These are phyloP conservation scores for Malus sylvestris DNA, from an alignment of 306 rosid genomes.

Conservation along the genomic window DNA sequence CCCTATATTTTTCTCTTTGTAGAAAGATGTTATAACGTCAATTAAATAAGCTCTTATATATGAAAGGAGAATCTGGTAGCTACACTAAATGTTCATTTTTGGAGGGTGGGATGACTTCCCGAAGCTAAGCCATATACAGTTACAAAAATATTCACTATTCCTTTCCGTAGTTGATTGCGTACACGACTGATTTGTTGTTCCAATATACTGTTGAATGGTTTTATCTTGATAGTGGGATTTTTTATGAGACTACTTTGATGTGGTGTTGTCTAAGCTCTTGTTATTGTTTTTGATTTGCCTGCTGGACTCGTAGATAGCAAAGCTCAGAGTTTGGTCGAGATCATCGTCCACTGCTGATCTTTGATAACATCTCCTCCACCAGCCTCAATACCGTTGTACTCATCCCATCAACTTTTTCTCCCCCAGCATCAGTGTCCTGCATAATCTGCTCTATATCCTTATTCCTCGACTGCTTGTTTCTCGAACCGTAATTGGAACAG, in stretches of 20 bases:
- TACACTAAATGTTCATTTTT: constrained; percentile 19
- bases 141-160: background rate
- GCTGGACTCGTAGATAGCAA: too few relatives aligned
- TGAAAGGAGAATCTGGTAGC: constrained; percentile 7
- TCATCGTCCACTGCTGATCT: too few relatives aligned
- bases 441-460: background rate
- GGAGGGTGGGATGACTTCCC: constrained; percentile 18
- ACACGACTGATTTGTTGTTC: background rate
- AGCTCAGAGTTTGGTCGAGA: too few relatives aligned
- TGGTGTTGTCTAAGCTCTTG: background rate
- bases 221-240: background rate
- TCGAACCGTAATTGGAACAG: too few relatives aligned
- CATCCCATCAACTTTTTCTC: too few relatives aligned
- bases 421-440: too few relatives aligned
- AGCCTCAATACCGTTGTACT: too few relatives aligned
- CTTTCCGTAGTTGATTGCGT: background rate
- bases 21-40: constrained; percentile 5
- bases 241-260: background rate
- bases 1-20: background rate
- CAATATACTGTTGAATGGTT: constrained; percentile 1
- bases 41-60: too few relatives aligned
- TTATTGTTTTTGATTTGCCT: background rate
- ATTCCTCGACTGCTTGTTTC: too few relatives aligned
- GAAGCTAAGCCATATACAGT: background rate
- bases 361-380: too few relatives aligned